Percentiles rank a stretch among this genome's conserved stretches.
Conservation (phyloP, 495 filamentous ascomycete genomes). For the Eremomyces bilateralis region DNA sequence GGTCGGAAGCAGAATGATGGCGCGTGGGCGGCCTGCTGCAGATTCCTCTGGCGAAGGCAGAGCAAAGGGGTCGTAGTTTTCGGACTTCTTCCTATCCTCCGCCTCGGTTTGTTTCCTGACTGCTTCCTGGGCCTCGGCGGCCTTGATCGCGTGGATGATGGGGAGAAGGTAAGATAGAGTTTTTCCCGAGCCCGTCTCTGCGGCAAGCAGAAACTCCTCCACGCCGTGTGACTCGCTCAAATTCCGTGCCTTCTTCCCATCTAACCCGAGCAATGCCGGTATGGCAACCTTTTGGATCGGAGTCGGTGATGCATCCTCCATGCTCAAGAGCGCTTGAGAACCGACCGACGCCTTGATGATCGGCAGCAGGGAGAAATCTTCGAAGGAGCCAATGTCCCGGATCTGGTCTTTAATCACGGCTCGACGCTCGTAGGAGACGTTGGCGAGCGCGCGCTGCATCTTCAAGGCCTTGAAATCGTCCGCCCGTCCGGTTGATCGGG, state of each 20-base stretch:
- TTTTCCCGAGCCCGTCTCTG: constrained; percentile 93
- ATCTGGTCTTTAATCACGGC: constrained; percentile 46
- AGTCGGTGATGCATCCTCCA: constrained; percentile 55
- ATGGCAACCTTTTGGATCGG: constrained; percentile 78
- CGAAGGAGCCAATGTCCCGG: constrained; percentile 48
- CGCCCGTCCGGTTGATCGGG: constrained; percentile 4
- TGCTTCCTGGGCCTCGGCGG: constrained; percentile 38
- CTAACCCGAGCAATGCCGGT: constrained; percentile 42
- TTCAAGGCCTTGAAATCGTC: constrained; percentile 63
- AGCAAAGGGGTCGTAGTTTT: constrained; percentile 1
- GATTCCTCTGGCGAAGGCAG: constrained; percentile 20
- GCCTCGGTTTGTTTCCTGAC: constrained; percentile 21
- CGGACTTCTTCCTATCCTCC: constrained; percentile 27
- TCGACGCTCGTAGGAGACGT: constrained; percentile 52
- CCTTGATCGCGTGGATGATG: constrained; percentile 60
- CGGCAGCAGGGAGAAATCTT: constrained; percentile 54
- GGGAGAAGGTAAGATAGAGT: constrained; percentile 82
- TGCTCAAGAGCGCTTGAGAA: constrained; percentile 44
- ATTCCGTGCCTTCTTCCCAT: constrained; percentile 14
- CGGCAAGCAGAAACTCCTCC: constrained; percentile 68
- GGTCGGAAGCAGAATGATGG: constrained; percentile 79
- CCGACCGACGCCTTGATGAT: constrained; percentile 49
- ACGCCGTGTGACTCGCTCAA: constrained; percentile 17
- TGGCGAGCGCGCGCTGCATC: constrained; percentile 66
- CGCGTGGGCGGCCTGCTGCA: constrained; percentile 53